Base-by-base conservation (phyloP, 1,284 basidiomycete species). In the Irpex rosettiformis region DNA sequence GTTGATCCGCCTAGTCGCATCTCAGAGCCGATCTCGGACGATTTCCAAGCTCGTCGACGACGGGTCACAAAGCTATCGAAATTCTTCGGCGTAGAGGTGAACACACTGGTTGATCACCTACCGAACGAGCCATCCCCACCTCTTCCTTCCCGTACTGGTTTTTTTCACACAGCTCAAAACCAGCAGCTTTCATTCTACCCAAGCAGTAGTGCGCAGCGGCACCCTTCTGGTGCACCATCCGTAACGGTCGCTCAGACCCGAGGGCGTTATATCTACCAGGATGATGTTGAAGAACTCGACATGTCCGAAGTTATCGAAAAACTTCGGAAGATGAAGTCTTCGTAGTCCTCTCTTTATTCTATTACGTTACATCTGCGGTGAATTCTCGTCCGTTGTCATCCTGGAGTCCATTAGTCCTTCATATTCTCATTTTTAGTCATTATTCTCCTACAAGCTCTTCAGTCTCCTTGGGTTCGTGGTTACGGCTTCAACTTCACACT, bases 11-110 rank as follows among this genome's bases (percentile, higher is more conserved):
- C 52, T 52, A 54, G 33, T 18, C 55, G 28, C 42, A 53, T 53
- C 51, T n/a, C n/a, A n/a, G 58, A 27, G 51, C 61, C 22, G 52
- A 59, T 49, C 10, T 25, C 57, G 7, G 47, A 58, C 53, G 60
- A 69, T 29, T 79, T 80, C 68, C 75, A 73, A 49, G 71, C 79
- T 59, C 84, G 90, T 51, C 78, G 91, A 54, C 77, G 83, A 40
- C 78, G 85, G 55, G 90, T 89, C 2, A 89, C 90, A 57, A 93
- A 93, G 75, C 76, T 92, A 59, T 86, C 86, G 25, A 80, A 87
- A 71, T 92, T 93, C 77, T 93, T 93, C 70, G 90, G 90, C 16
- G 82, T 86, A 29, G 74, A 72, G 28, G 78, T 79, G 64, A 74
- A 78, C 54, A 78, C 84, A 62, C 70, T 85, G 33, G 70, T 68